A percentile compares a stretch with the other conserved stretches of the same genome.
Evolutionary conservation across 768 basidiomycete species (phyloP).

Genomic region (Tricholoma sp.): DNA sequence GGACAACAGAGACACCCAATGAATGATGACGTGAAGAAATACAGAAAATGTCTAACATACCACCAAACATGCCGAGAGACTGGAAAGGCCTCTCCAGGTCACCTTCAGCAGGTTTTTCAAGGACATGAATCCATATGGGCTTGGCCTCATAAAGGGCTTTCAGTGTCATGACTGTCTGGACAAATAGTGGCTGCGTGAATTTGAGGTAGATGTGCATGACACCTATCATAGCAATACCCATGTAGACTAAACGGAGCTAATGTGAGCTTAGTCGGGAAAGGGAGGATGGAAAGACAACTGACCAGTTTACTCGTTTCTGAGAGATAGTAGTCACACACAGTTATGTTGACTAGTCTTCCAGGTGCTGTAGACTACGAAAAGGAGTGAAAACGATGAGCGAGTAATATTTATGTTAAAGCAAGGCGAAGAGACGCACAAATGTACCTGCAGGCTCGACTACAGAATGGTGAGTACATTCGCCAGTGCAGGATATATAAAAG

Average conservation of each 20-base stretch:
- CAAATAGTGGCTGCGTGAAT: conserved; percentile 95
- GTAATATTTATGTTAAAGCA: too few species aligned
- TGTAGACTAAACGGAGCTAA: conserved; percentile 61
- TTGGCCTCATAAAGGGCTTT: conserved; percentile 89
- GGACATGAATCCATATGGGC: conserved; percentile 72
- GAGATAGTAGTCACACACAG: conserved; percentile 90
- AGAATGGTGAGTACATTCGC: conserved; percentile 3
- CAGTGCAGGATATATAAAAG: not conserved
- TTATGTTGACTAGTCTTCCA: conserved; percentile 78
- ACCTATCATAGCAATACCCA: conserved; percentile 80
- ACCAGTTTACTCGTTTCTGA: conserved; percentile 79
- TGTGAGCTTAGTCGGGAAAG: not conserved
- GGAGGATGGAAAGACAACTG: conserved; percentile 17
- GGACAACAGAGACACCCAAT: too few species aligned
- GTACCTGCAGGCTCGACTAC: conserved; percentile 71
- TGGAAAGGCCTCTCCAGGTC: conserved; percentile 92
- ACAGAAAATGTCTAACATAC: conserved; percentile 30
- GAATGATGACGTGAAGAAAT: not conserved
- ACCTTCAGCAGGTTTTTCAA: conserved; percentile 75
- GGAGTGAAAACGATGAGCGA: not conserved
- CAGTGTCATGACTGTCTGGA: conserved; percentile 89
- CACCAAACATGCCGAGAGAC: conserved; percentile 64
- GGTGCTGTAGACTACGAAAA: conserved; percentile 50
- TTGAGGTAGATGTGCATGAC: conserved; percentile 93
- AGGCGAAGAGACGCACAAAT: conserved; percentile 48